These are phyloP conservation scores for Globisporangium canariense DNA, from an alignment of 352 stramenopile species.

Conservation along the genomic window DNA sequence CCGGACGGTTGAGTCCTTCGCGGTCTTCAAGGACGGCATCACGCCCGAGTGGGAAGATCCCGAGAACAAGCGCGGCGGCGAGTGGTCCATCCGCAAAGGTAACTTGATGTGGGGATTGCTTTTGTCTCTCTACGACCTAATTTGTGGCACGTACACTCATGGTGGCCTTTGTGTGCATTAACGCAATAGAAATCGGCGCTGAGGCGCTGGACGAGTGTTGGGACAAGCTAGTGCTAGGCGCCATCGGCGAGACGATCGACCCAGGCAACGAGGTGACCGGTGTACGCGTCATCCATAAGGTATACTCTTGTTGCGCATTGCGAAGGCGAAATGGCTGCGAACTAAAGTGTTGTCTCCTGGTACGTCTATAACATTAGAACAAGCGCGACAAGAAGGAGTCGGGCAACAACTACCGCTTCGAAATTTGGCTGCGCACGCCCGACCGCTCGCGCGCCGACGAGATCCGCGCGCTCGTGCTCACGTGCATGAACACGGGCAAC, in stretches of 20 bases:
- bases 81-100: slow-evolving; percentile 87
- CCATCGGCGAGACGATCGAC: slow-evolving; percentile 89
- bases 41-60: slow-evolving; percentile 88
- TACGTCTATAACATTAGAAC: slow-evolving; percentile 38
- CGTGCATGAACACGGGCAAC: slow-evolving; percentile 65
- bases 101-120: background rate
- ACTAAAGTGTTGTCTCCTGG: background rate
- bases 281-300: slow-evolving; percentile 90
- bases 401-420: slow-evolving; percentile 83
- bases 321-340: background rate
- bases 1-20: slow-evolving; percentile 92
- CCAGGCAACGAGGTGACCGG: slow-evolving; percentile 87
- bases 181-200: slow-evolving; percentile 48
- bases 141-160: slow-evolving; percentile 3
- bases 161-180: background rate
- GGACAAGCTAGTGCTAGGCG: slow-evolving; percentile 88
- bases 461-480: slow-evolving; percentile 67
- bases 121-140: background rate
- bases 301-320: slow-evolving; percentile 17
- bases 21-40: slow-evolving; percentile 90
- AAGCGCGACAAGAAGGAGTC: slow-evolving; percentile 82
- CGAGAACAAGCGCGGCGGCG: slow-evolving; percentile 84
- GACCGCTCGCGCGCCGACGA: slow-evolving; percentile 65
- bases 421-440: slow-evolving; percentile 75
- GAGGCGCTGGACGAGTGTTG: slow-evolving; percentile 86